Percentiles rank a stretch among this genome's conserved stretches.
These are phyloP conservation scores for Coniella vitis DNA, from an alignment of 2,329 filamentous ascomycete species.

Conservation along the genomic window DNA sequence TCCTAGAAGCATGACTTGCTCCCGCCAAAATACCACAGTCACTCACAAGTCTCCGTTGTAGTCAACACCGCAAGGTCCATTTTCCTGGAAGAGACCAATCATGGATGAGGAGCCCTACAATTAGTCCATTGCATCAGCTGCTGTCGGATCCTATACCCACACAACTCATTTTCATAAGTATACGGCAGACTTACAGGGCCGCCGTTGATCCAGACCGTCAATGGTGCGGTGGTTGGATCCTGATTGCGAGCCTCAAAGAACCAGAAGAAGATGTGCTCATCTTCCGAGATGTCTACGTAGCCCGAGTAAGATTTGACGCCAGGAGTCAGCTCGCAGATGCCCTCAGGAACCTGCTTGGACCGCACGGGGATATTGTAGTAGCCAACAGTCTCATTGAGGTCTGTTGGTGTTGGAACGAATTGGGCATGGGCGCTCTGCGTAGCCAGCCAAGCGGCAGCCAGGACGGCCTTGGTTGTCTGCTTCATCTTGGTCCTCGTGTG, in stretches of 20 bases:
- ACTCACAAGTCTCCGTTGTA: conserved; percentile 31
- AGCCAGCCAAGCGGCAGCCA: conserved; percentile 4
- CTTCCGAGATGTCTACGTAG: conserved; percentile 33
- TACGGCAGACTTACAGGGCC: conserved; percentile 27
- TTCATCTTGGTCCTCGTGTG: not conserved
- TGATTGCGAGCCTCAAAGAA: conserved; percentile 43
- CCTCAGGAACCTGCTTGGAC: conserved; percentile 40
- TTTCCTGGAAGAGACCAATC: conserved; percentile 47
- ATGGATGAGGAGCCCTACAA: conserved; percentile 39
- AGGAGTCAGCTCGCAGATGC: conserved; percentile 37
- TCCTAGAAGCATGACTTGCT: not conserved
- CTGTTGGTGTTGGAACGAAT: conserved; percentile 30
- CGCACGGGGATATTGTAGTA: conserved; percentile 34
- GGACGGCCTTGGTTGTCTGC: not conserved
- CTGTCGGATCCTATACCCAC: not conserved
- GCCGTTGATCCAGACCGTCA: conserved; percentile 48
- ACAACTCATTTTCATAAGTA: not conserved
- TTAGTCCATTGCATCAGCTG: not conserved
- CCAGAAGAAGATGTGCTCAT: conserved; percentile 39
- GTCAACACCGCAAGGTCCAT: conserved; percentile 33
- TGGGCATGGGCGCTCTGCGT: conserved; percentile 18
- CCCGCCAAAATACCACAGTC: no score
- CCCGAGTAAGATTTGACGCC: conserved; percentile 35
- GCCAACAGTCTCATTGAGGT: conserved; percentile 27
- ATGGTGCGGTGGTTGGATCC: conserved; percentile 35